Percentiles rank a stretch among this genome's conserved stretches.
Conservation (phyloP, 1,139 yeast species). For the Protomyces pachydermus region DNA sequence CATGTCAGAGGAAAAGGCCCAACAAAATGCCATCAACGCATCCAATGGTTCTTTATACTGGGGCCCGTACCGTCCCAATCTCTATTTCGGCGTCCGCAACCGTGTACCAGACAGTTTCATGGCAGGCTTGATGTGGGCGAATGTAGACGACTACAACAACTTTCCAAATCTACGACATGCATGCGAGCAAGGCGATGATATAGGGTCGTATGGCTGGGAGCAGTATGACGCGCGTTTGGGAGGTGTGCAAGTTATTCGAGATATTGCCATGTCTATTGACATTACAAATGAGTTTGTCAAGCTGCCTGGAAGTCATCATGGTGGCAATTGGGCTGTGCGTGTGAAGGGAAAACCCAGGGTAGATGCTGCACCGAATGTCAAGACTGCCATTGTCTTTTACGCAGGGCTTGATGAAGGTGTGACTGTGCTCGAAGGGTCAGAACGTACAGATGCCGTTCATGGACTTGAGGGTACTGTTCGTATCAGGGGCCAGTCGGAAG, state of each 20-base stretch:
- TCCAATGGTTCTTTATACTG: constrained; percentile 48
- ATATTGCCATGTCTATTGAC: constrained; percentile 57
- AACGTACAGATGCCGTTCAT: constrained; percentile 30
- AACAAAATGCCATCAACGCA: constrained; percentile 4
- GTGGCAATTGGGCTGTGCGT: constrained; percentile 32
- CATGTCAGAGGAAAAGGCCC: neutral
- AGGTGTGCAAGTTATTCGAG: constrained; percentile 72
- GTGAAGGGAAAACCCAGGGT: constrained; percentile 32
- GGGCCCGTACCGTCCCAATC: constrained; percentile 91
- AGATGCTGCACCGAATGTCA: constrained; percentile 9
- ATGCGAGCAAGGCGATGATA: constrained; percentile 68
- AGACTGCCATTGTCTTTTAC: constrained; percentile 68
- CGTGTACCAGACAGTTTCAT: constrained; percentile 68
- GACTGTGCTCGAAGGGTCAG: constrained; percentile 36
- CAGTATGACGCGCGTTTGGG: constrained; percentile 82
- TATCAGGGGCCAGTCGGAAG: constrained; percentile 39
- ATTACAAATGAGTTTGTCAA: constrained; percentile 73
- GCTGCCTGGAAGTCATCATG: constrained; percentile 59
- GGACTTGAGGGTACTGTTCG: constrained; percentile 39
- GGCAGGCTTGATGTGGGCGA: constrained; percentile 88
- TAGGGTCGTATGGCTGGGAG: constrained; percentile 79
- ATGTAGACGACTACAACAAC: constrained; percentile 56
- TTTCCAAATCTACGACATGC: constrained; percentile 61
- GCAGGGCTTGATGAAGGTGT: constrained; percentile 57
- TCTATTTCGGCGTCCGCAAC: constrained; percentile 83